Conservation (phyloP, 208 protist genomes). For the Trichomonas tenax region DNA sequence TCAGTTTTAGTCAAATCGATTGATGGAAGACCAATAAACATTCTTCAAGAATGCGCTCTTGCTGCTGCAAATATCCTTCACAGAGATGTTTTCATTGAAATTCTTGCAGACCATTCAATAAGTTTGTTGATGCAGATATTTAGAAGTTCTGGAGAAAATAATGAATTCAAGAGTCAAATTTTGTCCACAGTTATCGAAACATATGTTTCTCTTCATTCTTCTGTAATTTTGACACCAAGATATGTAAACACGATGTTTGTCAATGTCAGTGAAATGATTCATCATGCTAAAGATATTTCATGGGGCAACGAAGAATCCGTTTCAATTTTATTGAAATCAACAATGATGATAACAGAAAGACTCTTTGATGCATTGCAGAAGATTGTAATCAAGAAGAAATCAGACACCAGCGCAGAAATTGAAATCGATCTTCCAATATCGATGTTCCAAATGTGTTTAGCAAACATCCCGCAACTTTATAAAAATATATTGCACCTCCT, state of each 20-base stretch:
- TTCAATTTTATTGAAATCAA: not conserved
- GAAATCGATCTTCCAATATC: not conserved
- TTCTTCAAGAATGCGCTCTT: not conserved
- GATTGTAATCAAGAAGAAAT: not conserved
- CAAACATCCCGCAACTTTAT: not conserved
- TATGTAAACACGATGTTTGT: not conserved
- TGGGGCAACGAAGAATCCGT: not conserved
- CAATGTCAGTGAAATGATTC: not conserved
- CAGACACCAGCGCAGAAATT: not conserved
- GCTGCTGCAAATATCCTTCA: not conserved
- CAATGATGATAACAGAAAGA: not conserved
- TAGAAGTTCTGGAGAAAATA: not conserved
- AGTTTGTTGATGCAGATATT: not conserved
- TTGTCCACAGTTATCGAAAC: not conserved
- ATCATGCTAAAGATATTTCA: not conserved
- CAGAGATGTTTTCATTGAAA: not conserved
- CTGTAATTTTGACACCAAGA: not conserved
- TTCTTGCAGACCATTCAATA: not conserved
- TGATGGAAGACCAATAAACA: not conserved
- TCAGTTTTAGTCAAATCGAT: not conserved
- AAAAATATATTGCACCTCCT: too few species aligned
- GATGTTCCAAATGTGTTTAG: not conserved
- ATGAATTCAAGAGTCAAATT: not conserved
- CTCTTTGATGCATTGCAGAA: not conserved
- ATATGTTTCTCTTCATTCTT: not conserved